These are phyloP conservation scores for Pulveroboletus sp. DNA, from an alignment of 768 basidiomycete genomes.

Conservation along the genomic window DNA sequence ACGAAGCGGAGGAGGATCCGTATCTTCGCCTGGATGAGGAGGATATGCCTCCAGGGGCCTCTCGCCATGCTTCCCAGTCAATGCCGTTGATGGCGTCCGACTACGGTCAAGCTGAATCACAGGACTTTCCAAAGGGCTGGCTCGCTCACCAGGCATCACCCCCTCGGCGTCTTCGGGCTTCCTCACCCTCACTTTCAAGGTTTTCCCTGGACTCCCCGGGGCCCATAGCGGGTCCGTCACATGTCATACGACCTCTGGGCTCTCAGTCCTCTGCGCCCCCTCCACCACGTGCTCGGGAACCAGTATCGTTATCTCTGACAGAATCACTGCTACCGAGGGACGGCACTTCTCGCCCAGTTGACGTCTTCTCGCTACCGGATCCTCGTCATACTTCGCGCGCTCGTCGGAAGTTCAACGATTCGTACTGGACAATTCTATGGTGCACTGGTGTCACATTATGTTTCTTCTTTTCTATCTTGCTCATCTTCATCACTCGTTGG, in stretches of 20 bases:
- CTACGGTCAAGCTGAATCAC: conserved; percentile 34
- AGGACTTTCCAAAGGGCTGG: conserved; percentile 53
- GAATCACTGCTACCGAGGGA: conserved; percentile 76
- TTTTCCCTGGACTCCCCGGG: conserved; percentile 27
- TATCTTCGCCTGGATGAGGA: conserved; percentile 74
- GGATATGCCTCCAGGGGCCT: conserved; percentile 41
- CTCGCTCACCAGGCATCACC: conserved; percentile 72
- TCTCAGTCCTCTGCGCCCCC: conserved; percentile 34
- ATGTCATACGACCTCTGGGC: conserved; percentile 26
- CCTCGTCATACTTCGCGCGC: conserved; percentile 60
- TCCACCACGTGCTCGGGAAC: conserved; percentile 40
- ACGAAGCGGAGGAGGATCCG: conserved; percentile 59
- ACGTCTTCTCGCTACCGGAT: conserved; percentile 75
- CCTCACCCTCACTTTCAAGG: conserved; percentile 37
- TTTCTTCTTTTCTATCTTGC: conserved; percentile 57
- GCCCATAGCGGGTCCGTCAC: conserved; percentile 36
- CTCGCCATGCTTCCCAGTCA: conserved; percentile 33
- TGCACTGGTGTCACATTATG: conserved; percentile 54
- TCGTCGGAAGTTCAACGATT: conserved; percentile 71
- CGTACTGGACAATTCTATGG: conserved; percentile 67
- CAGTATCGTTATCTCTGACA: conserved; percentile 64
- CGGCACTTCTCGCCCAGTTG: conserved; percentile 55
- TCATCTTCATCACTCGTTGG: conserved; percentile 54
- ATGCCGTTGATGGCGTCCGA: conserved; percentile 35
- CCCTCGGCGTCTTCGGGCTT: conserved; percentile 39